Evolutionary conservation across 331 rosid genomes (phyloP).

Genomic region (Spiraea crenata): DNA sequence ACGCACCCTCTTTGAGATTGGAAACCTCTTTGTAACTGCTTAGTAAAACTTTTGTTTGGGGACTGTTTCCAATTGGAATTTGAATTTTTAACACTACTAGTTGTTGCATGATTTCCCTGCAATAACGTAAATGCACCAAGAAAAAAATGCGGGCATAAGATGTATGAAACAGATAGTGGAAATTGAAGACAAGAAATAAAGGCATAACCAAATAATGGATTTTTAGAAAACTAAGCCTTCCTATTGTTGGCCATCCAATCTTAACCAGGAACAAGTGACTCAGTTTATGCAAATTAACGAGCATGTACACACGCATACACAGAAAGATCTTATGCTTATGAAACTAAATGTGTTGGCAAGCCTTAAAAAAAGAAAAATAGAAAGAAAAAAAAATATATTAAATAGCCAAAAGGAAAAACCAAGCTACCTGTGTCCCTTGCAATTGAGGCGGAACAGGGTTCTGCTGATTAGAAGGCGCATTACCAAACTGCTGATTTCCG

Average conservation of each 20-base stretch:
- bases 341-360: neutral
- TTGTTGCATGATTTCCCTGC: slow-evolving; percentile 50
- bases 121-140: slow-evolving; percentile 1
- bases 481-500: slow-evolving; percentile 40
- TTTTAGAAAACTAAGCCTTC: neutral
- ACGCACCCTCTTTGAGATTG: slow-evolving; percentile 45
- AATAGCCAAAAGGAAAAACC: neutral
- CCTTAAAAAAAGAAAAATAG: neutral
- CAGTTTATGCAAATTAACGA: neutral
- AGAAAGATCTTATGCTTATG: neutral
- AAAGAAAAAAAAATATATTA: neutral
- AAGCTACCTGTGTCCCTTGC: slow-evolving; percentile 51
- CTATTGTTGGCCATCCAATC: neutral
- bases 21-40: slow-evolving; percentile 48
- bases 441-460: slow-evolving; percentile 31
- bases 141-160: neutral
- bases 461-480: slow-evolving; percentile 41
- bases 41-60: slow-evolving; percentile 43
- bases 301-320: neutral
- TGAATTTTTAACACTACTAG: slow-evolving; percentile 36
- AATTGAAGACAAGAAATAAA: neutral
- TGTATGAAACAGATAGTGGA: neutral
- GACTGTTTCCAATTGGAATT: slow-evolving; percentile 52
- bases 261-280: slow-evolving; percentile 1
- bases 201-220: neutral